A percentile compares a stretch with the other conserved stretches of the same genome.
Conservation (phyloP, 768 basidiomycete species). For the Mycena filopes region DNA sequence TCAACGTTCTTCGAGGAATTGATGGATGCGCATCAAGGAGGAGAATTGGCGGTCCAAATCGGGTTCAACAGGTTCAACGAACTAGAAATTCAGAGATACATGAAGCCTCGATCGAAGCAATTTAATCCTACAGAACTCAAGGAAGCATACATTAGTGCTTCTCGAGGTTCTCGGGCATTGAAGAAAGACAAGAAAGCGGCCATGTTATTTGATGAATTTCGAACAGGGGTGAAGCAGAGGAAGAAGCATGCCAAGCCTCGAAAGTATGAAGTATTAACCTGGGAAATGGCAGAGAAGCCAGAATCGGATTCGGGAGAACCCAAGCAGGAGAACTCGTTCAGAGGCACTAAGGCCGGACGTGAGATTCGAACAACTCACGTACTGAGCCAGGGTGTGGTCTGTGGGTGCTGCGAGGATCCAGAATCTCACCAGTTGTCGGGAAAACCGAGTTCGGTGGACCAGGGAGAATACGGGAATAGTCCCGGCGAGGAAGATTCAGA, state of each 20-base stretch:
- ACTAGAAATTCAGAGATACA: constrained; percentile 6
- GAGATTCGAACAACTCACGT: too few relatives aligned
- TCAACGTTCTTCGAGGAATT: constrained; percentile 23
- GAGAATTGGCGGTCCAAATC: constrained; percentile 8
- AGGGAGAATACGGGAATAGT: too few relatives aligned
- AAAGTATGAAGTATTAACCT: background rate
- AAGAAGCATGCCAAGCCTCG: too few relatives aligned
- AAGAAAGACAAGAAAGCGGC: background rate
- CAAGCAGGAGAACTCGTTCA: too few relatives aligned
- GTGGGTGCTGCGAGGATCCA: too few relatives aligned
- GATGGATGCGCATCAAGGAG: background rate
- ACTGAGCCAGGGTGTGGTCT: too few relatives aligned
- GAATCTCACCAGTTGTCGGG: too few relatives aligned
- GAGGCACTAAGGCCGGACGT: too few relatives aligned
- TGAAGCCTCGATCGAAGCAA: background rate
- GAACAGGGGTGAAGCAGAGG: background rate
- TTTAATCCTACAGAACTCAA: constrained; percentile 7
- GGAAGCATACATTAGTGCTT: too few relatives aligned
- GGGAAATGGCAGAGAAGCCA: background rate
- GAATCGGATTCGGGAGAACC: background rate
- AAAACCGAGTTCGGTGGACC: too few relatives aligned
- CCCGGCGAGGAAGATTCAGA: background rate
- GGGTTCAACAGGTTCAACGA: constrained; percentile 5
- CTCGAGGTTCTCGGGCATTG: background rate
- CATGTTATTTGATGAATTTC: constrained; percentile 3